A percentile compares a stretch with the other conserved stretches of the same genome.
Evolutionary conservation across 441 rosid species (phyloP).

Genomic region (Erodium moschatum): DNA sequence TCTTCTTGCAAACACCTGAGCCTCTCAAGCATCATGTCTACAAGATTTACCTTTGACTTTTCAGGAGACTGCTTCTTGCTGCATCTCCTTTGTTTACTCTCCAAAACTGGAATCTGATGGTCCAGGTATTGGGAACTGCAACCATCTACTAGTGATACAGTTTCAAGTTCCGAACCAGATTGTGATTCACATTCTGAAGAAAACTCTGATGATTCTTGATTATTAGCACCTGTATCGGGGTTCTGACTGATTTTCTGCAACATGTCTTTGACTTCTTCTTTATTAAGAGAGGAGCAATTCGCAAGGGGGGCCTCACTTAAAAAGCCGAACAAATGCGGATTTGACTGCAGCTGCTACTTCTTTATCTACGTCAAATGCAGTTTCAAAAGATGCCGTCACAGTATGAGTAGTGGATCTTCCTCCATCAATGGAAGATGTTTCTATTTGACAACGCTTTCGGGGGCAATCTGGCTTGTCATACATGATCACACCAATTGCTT

Average conservation of each 20-base stretch:
- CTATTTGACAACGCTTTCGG: slow-evolving; percentile 38
- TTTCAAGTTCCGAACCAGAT: slow-evolving; percentile 42
- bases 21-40: slow-evolving; percentile 71
- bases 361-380: slow-evolving; percentile 84
- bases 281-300: slow-evolving; percentile 40
- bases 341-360: slow-evolving; percentile 87
- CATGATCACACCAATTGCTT: slow-evolving; percentile 75
- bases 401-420: slow-evolving; percentile 59
- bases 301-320: too few relatives aligned
- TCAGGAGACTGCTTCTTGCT: slow-evolving; percentile 58
- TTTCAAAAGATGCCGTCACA: slow-evolving; percentile 74
- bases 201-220: slow-evolving; percentile 37
- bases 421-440: slow-evolving; percentile 40
- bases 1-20: slow-evolving; percentile 67
- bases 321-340: slow-evolving; percentile 56
- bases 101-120: slow-evolving; percentile 24
- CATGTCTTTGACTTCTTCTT: slow-evolving; percentile 61
- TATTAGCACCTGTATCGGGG: slow-evolving; percentile 40
- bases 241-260: slow-evolving; percentile 64
- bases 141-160: slow-evolving; percentile 25
- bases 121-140: slow-evolving; percentile 24
- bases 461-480: slow-evolving; percentile 68
- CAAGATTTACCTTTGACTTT: slow-evolving; percentile 47
- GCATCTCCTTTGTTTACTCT: slow-evolving; percentile 36
- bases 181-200: slow-evolving; percentile 53